Conservation (phyloP, 257 asterid genomes). For the Forsythia viridissima region DNA sequence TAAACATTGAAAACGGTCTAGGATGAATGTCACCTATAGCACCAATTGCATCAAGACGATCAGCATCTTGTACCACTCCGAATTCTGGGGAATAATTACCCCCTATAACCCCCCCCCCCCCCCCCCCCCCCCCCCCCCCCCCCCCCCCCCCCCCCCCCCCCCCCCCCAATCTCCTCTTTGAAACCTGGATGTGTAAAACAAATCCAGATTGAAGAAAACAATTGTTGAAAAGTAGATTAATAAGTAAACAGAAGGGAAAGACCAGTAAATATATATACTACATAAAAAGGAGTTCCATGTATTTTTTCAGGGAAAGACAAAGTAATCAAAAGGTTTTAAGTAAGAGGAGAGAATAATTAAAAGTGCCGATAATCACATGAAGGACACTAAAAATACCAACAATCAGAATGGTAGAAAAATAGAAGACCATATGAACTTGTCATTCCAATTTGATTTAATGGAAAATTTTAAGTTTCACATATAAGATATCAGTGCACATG, state of each 20-base stretch:
- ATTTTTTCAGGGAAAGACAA: not conserved
- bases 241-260: too few relatives aligned
- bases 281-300: not conserved
- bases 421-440: not conserved
- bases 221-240: not conserved
- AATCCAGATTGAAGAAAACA: not conserved
- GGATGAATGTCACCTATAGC: constrained; percentile 64
- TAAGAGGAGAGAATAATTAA: not conserved
- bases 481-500: not conserved
- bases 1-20: not conserved
- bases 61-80: constrained; percentile 97
- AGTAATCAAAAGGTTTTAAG: not conserved
- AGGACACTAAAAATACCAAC: not conserved
- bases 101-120: constrained; percentile 42
- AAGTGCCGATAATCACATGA: not conserved
- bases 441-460: not conserved
- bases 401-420: not conserved
- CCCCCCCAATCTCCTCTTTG: constrained; percentile 79
- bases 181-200: constrained; percentile 54
- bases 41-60: constrained; percentile 98
- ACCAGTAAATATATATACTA: not conserved
- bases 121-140: constrained; percentile 51
- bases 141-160: constrained; percentile 54
- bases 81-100: constrained; percentile 54
- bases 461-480: not conserved